Evolutionary conservation across 2,329 filamentous ascomycete species (phyloP).

Genomic region (Calonectria naviculata): DNA sequence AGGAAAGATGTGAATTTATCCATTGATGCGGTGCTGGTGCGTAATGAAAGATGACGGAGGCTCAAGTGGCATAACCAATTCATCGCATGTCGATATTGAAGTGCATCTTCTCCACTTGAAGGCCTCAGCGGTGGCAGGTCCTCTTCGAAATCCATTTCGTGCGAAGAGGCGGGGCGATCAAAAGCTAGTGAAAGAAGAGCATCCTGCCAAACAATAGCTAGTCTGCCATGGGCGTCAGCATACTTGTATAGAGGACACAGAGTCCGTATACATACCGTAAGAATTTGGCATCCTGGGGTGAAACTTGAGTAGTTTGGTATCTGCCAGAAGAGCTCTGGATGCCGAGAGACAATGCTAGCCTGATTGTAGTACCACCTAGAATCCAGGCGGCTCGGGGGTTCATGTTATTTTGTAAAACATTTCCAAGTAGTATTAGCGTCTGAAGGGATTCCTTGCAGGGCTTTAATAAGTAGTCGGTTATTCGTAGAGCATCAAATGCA

Average conservation of each 20-base stretch:
- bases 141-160: slow-evolving; percentile 21
- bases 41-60: background rate
- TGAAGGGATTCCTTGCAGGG: slow-evolving; percentile 27
- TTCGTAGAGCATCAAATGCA: slow-evolving; percentile 17
- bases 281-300: slow-evolving; percentile 8
- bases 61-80: slow-evolving; percentile 30
- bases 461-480: slow-evolving; percentile 23
- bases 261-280: slow-evolving; percentile 11
- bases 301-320: background rate
- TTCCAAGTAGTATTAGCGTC: slow-evolving; percentile 30
- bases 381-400: slow-evolving; percentile 34
- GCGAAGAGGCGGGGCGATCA: slow-evolving; percentile 24
- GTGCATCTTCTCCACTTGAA: background rate
- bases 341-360: slow-evolving; percentile 26
- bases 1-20: background rate
- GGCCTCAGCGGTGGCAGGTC: slow-evolving; percentile 12
- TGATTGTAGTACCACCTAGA: slow-evolving; percentile 28
- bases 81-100: slow-evolving; percentile 29
- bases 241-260: background rate
- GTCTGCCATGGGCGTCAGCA: slow-evolving; percentile 4
- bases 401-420: slow-evolving; percentile 33
- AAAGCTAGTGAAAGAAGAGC: slow-evolving; percentile 31
- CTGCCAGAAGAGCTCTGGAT: slow-evolving; percentile 19
- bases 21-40: background rate
- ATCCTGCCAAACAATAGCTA: slow-evolving; percentile 34